Conservation (phyloP, 345 rosid genomes). For the Brassica incana region DNA sequence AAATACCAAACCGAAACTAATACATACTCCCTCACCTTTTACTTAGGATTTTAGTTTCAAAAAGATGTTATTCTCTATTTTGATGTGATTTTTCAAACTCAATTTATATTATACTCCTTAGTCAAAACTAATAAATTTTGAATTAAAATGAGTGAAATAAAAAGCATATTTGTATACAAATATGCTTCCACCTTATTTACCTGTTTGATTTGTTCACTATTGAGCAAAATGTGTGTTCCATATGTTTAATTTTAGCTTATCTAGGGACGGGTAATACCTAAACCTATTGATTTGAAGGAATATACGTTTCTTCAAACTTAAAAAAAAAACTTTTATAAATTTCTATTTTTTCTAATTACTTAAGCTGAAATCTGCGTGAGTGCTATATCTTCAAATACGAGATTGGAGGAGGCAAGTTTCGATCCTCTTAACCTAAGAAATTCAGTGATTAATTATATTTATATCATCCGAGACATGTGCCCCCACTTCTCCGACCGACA, state of each 20-base stretch:
- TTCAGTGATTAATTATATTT: background rate
- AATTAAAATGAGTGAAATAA: background rate
- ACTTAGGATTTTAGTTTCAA: background rate
- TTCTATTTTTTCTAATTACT: background rate
- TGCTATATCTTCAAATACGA: background rate
- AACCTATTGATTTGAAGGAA: background rate
- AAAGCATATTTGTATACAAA: background rate
- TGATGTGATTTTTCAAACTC: background rate
- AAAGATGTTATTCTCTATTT: background rate
- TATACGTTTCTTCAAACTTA: background rate
- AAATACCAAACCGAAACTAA: background rate
- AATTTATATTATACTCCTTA: background rate
- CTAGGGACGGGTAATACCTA: background rate
- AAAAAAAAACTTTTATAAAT: no score
- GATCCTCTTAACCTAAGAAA: background rate
- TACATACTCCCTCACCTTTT: background rate
- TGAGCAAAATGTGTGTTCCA: background rate
- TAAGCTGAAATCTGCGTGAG: background rate
- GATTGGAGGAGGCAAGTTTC: background rate
- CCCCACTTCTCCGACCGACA: background rate
- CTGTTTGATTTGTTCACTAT: background rate
- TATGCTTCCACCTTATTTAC: background rate
- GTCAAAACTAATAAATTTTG: background rate
- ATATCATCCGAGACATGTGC: background rate
- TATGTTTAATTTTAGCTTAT: background rate